Base-by-base conservation (phyloP, 2,329 filamentous ascomycete species). In the Paracoccidioides brasiliensis region DNA sequence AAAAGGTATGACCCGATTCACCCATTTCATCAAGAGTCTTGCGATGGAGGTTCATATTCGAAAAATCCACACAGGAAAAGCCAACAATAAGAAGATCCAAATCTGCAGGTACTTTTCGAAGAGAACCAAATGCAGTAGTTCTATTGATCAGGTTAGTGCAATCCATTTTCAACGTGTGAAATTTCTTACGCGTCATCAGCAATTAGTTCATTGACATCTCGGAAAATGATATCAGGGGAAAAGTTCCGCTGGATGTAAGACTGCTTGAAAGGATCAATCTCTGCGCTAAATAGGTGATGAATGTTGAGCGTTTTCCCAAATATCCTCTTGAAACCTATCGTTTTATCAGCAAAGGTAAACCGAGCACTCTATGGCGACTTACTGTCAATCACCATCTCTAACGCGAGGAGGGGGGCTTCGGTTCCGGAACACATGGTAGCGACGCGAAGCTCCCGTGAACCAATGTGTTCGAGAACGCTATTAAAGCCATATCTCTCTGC, bases 351-450 rank as follows among this genome's bases (percentile, higher is more conserved):
- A 54, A 28, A 30, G n/a, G 3, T 12, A 43, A 5, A 15, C 35
- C 22, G 10, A 49, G 42, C 4, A 44, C 5, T 37, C 28, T 32
- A 43, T 32, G 7, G 22, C 45, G 14, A 64, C 63, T 66, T 65
- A 69, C 76, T 70, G 14, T 78, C 71, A 42, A 70, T 67, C 48
- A 88, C 69, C 66, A 83, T 72, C 12, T 80, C 71, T 12, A 89
- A 64, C 0, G 83, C 83, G 1, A 90, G 73, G 1, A 91, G 70
- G 0, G 87, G 87, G 4, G 82, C 81, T 61, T 91, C 87, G 0
- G 87, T 90, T 0, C 87, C 87, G 1, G 86, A 90, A 65, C 86
- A 90, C 73, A 90, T 81, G 0, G 87, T 91, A 0, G 78, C 85
- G 32, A 90, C 72, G 7, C 76, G 70, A 32, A 85, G 61, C 4